Percentiles rank a stretch among this genome's conserved stretches.
Evolutionary conservation across 2,329 filamentous ascomycete genomes (phyloP).

Genomic region (Trematosphaeria pertusa): DNA sequence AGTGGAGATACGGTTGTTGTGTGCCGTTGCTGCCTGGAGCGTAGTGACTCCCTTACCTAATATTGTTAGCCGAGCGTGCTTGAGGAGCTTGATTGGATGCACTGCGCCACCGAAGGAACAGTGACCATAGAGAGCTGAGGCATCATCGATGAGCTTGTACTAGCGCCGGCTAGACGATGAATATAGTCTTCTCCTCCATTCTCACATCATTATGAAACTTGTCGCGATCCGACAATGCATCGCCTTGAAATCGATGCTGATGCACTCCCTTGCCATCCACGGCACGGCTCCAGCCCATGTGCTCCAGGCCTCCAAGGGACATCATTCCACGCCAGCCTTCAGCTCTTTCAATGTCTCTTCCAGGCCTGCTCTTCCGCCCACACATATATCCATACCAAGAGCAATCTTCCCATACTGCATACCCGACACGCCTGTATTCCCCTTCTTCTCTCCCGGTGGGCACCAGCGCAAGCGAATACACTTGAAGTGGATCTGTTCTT

Average conservation of each 20-base stretch:
- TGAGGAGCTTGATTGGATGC: too few species aligned
- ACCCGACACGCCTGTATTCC: conserved; percentile 26
- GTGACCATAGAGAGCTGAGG: too few species aligned
- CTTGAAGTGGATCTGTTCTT: conserved; percentile 12
- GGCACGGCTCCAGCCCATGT: conserved; percentile 11
- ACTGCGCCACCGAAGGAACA: too few species aligned
- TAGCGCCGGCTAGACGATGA: too few species aligned
- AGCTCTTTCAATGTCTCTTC: conserved; percentile 12
- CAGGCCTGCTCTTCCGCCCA: conserved; percentile 10
- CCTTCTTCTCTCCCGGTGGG: conserved; percentile 9
- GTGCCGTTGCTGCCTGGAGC: too few species aligned
- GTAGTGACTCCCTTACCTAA: too few species aligned
- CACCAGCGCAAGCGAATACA: conserved; percentile 18
- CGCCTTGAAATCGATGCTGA: conserved; percentile 13
- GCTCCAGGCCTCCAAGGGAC: conserved; percentile 11
- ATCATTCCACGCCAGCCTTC: conserved; percentile 8
- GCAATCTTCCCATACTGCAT: conserved; percentile 27
- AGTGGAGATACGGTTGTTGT: too few species aligned
- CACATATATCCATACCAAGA: conserved; percentile 31
- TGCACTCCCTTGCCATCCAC: conserved; percentile 14
- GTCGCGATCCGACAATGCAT: conserved; percentile 9
- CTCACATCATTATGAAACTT: conserved; percentile 16
- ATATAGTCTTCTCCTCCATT: conserved; percentile 15
- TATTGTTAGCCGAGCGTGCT: too few species aligned
- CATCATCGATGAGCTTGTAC: too few species aligned